Conservation (phyloP, 176 grass and related monocot genomes). For the Microstegium vimineum region DNA sequence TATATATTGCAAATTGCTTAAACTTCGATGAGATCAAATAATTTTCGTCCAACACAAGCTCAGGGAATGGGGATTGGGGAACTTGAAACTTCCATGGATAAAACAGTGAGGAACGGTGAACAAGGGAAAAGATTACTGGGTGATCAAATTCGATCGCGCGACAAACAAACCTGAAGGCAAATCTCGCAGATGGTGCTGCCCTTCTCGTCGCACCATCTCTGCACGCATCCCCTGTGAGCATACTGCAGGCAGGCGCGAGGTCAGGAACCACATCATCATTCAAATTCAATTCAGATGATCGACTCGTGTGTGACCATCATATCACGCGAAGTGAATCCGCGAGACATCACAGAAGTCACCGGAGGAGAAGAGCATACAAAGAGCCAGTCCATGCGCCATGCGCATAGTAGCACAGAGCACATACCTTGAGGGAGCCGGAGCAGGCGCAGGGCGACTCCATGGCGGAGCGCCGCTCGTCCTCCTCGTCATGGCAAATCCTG, state of each 20-base stretch:
- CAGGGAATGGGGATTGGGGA: too few species aligned
- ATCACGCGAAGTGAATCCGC: too few species aligned
- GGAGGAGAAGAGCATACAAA: not conserved
- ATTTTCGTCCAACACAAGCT: not conserved
- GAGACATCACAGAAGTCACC: not conserved
- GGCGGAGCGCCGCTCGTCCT: slow-evolving; percentile 28
- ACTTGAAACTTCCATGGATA: not conserved
- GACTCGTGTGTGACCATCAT: too few species aligned
- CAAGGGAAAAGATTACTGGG: not conserved
- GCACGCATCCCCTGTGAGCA: slow-evolving; percentile 72
- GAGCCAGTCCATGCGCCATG: too few species aligned
- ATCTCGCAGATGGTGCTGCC: slow-evolving; percentile 72
- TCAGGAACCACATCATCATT: not conserved
- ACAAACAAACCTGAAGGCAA: slow-evolving; percentile 64
- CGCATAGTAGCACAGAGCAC: too few species aligned
- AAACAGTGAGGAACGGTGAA: slow-evolving; percentile 12
- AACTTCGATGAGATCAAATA: not conserved
- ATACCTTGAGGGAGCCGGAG: slow-evolving; percentile 79
- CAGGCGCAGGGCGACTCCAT: slow-evolving; percentile 89
- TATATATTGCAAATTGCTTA: not conserved
- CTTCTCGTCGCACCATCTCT: slow-evolving; percentile 87
- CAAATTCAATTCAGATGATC: too few species aligned
- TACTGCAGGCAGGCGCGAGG: slow-evolving; percentile 37
- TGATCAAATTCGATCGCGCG: not conserved
- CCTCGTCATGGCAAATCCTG: slow-evolving; percentile 89